Percentiles rank a stretch among this genome's conserved stretches.
Evolutionary conservation across 768 basidiomycete genomes (phyloP).

Genomic region (Piloderma croceum): DNA sequence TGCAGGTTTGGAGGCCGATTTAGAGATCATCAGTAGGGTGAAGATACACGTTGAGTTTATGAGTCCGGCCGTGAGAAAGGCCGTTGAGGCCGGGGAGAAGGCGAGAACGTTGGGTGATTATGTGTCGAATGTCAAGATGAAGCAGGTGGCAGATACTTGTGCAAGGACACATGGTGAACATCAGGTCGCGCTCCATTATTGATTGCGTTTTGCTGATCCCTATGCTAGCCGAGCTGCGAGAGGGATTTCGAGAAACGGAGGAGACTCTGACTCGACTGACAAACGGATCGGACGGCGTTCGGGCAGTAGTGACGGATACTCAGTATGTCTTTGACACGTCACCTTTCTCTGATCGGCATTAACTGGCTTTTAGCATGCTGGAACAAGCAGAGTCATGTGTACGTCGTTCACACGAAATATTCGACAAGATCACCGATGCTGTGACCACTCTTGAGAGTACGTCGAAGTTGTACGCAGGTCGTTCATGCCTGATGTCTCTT

Average conservation of each 20-base stretch:
- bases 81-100: constrained; percentile 66
- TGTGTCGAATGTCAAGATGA: constrained; percentile 75
- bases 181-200: background rate
- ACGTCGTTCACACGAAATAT: constrained; percentile 53
- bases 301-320: constrained; percentile 40
- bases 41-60: constrained; percentile 72
- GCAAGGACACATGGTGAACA: constrained; percentile 59
- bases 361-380: constrained; percentile 36
- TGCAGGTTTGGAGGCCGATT: constrained; percentile 59
- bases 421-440: constrained; percentile 49
- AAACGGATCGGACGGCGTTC: constrained; percentile 54
- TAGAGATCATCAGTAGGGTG: constrained; percentile 64
- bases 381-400: constrained; percentile 55
- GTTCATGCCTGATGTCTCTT: background rate
- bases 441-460: constrained; percentile 49
- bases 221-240: constrained; percentile 51
- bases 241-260: constrained; percentile 51
- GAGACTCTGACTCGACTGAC: constrained; percentile 47
- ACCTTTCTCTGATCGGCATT: background rate
- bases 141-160: constrained; percentile 71
- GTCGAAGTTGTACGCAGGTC: constrained; percentile 5
- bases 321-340: constrained; percentile 34
- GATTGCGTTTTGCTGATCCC: constrained; percentile 4
- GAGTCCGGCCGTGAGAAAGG: constrained; percentile 57
- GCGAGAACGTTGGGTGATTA: constrained; percentile 74